These are phyloP conservation scores for Hypoxylon sp. DNA, from an alignment of 2,329 filamentous ascomycete species.

Conservation along the genomic window DNA sequence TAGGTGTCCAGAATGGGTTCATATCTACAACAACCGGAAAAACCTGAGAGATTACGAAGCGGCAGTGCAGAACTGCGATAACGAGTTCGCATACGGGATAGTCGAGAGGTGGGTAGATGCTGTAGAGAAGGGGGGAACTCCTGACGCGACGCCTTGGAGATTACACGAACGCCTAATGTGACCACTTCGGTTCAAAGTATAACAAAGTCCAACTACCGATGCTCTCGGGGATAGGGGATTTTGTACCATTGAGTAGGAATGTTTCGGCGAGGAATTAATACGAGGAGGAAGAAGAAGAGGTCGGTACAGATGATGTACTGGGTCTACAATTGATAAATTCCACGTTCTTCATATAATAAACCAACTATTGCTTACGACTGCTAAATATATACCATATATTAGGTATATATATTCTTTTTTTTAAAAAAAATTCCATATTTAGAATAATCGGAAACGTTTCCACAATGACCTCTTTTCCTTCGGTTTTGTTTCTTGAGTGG, in stretches of 20 bases:
- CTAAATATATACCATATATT: too few relatives aligned
- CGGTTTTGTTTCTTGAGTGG: background rate
- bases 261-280: background rate
- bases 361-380: background rate
- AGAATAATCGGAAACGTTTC: conserved; percentile 13
- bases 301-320: background rate
- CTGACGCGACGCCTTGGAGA: conserved; percentile 18
- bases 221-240: background rate
- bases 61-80: conserved; percentile 53
- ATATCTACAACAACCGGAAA: conserved; percentile 33
- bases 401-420: too few relatives aligned
- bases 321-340: background rate
- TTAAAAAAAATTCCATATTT: background rate
- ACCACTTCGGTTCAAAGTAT: background rate
- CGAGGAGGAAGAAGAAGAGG: background rate
- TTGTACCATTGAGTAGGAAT: background rate
- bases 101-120: conserved; percentile 50
- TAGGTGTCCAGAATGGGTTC: conserved; percentile 46
- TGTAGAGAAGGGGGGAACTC: conserved; percentile 32
- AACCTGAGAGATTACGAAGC: conserved; percentile 52
- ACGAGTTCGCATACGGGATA: conserved; percentile 41
- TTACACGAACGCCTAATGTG: conserved; percentile 43
- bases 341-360: background rate
- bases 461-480: conserved; percentile 5
- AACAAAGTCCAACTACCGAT: background rate